Evolutionary conservation across 225 moss, liverwort and hornwort genomes (phyloP).

Genomic region (Sphagnum tenellum): DNA sequence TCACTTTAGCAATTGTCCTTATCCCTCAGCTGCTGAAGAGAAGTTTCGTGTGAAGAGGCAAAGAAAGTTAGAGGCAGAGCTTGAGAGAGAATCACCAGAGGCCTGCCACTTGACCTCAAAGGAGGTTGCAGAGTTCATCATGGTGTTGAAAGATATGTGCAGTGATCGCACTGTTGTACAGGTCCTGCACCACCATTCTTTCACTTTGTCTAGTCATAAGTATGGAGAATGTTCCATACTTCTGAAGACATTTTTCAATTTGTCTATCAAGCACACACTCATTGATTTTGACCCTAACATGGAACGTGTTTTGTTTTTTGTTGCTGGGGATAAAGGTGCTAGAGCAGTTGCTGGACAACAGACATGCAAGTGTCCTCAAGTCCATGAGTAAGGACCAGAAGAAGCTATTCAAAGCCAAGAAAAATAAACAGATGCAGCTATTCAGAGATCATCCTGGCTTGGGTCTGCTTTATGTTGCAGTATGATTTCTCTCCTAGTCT

Average conservation of each 20-base stretch:
- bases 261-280: too few relatives aligned
- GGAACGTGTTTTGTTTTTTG: not conserved
- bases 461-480: slow-evolving; percentile 88
- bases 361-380: slow-evolving; percentile 15
- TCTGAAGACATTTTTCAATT: too few relatives aligned
- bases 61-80: slow-evolving; percentile 36
- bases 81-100: slow-evolving; percentile 49
- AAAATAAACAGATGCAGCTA: slow-evolving; percentile 30
- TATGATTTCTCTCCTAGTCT: slow-evolving; percentile 11
- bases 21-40: slow-evolving; percentile 88
- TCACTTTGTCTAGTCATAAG: too few relatives aligned
- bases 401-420: slow-evolving; percentile 23
- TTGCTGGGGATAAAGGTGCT: slow-evolving; percentile 30
- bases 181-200: slow-evolving; percentile 18
- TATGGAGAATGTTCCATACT: too few relatives aligned
- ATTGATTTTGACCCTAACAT: not conserved
- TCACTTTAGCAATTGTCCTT: slow-evolving; percentile 37
- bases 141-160: slow-evolving; percentile 64
- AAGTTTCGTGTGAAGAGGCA: slow-evolving; percentile 44
- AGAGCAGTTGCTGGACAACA: slow-evolving; percentile 50
- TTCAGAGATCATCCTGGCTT: slow-evolving; percentile 70
- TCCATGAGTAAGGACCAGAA: slow-evolving; percentile 2
- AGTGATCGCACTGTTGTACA: slow-evolving; percentile 46
- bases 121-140: slow-evolving; percentile 71
- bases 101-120: slow-evolving; percentile 51